Conservation (phyloP, 148 eudicot species). For the Vaccinium macrocarpon region DNA sequence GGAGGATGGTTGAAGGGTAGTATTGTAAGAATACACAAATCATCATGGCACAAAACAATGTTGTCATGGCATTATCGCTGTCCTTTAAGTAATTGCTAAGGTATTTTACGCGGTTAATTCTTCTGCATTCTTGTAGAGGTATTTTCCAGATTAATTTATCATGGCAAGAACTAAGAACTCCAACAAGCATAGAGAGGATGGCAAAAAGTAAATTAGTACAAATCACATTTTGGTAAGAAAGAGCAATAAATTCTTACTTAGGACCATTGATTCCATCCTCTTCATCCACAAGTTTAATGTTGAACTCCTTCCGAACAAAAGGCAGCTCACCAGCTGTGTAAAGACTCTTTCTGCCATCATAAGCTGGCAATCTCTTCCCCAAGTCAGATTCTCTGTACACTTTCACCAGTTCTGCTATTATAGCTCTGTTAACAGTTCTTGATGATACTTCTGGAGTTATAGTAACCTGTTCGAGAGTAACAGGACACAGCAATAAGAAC, state of each 20-base stretch:
- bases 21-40: no score
- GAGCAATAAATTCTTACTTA: constrained; percentile 38
- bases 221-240: not conserved
- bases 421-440: constrained; percentile 53
- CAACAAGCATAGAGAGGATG: not conserved
- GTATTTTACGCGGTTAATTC: not conserved
- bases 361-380: constrained; percentile 73
- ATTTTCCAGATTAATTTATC: not conserved
- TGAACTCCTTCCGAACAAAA: constrained; percentile 59
- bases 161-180: not conserved
- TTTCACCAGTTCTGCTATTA: constrained; percentile 61
- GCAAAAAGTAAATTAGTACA: not conserved
- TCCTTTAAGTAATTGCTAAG: no score
- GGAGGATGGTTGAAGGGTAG: no score
- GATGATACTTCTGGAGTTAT: constrained; percentile 69
- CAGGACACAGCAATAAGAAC: constrained; percentile 31
- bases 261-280: constrained; percentile 53
- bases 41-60: no score
- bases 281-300: constrained; percentile 52
- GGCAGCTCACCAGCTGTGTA: constrained; percentile 79
- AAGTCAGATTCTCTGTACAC: constrained; percentile 62
- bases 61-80: no score
- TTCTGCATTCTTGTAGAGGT: not conserved
- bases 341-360: constrained; percentile 69
- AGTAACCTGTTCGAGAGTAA: constrained; percentile 44